A percentile compares a stretch with the other conserved stretches of the same genome.
phyloP scores from a whole-genome alignment of 306 rosid genomes.

The Fragaria vesca region DNA sequence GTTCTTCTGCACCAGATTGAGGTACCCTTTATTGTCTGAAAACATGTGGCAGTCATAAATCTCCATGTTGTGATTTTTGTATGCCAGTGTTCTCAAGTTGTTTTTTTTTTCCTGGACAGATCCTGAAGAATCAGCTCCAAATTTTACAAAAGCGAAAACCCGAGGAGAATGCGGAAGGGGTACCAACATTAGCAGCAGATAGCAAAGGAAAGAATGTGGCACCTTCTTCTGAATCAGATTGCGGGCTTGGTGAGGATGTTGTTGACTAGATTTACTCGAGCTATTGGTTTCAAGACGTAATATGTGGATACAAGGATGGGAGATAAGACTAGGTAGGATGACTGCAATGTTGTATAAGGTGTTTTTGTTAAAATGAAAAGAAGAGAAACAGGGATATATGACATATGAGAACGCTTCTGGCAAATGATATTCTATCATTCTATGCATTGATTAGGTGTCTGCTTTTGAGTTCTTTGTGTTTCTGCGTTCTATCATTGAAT shows the following conservation, averaged over 20 bases:
- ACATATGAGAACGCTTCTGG: background rate
- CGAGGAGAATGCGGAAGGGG: conserved; percentile 28
- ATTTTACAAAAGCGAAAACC: conserved; percentile 45
- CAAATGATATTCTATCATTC: background rate
- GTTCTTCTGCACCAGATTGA: conserved; percentile 60
- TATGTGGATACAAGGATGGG: conserved; percentile 19
- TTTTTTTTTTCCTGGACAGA: conserved; percentile 32
- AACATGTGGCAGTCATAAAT: background rate
- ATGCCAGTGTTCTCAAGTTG: background rate
- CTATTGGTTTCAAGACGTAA: conserved; percentile 1
- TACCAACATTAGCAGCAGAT: conserved; percentile 39
- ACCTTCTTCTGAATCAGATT: conserved; percentile 23
- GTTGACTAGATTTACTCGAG: conserved; percentile 10
- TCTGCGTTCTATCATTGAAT: no score
- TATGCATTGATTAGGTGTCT: background rate
- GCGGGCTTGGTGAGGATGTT: conserved; percentile 22
- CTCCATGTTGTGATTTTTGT: background rate
- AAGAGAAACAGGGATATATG: background rate
- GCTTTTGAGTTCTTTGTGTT: background rate
- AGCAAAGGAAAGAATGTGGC: conserved; percentile 54
- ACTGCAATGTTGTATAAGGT: conserved; percentile 7
- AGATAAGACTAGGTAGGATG: background rate
- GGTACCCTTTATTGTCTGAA: conserved; percentile 41
- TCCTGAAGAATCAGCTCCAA: conserved; percentile 60
- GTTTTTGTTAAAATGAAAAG: background rate